A percentile compares a stretch with the other conserved stretches of the same genome.
Conservation (phyloP, 495 filamentous ascomycete genomes). For the Mytilinidion resinicola region DNA sequence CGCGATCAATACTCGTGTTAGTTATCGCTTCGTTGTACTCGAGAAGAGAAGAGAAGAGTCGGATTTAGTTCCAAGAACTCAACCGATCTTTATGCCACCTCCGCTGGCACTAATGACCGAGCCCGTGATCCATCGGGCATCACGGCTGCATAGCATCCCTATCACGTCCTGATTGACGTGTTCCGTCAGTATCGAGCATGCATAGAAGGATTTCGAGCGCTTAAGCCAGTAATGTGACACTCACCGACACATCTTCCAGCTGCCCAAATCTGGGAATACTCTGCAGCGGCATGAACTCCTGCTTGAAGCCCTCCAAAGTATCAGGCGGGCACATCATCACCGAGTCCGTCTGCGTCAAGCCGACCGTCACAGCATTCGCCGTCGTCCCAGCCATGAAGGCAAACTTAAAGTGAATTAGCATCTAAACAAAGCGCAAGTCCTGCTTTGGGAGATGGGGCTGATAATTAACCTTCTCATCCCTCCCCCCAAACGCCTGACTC, state of each 20-base stretch:
- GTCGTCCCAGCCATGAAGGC: constrained; percentile 7
- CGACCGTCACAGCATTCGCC: constrained; percentile 2
- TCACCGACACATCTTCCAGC: not conserved
- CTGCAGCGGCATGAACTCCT: constrained; percentile 6
- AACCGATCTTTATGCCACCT: not conserved
- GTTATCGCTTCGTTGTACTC: too few relatives aligned
- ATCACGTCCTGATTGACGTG: not conserved
- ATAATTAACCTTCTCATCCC: not conserved
- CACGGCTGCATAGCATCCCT: constrained; percentile 3
- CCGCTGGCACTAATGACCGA: constrained; percentile 2
- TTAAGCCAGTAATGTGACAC: too few relatives aligned
- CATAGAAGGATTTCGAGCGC: too few relatives aligned
- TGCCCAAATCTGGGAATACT: not conserved
- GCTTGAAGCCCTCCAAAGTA: not conserved
- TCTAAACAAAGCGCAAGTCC: not conserved
- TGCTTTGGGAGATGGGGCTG: not conserved
- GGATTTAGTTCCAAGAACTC: too few relatives aligned
- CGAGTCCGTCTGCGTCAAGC: not conserved
- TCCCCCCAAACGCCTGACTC: not conserved
- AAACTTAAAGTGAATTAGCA: not conserved
- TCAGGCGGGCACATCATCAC: not conserved
- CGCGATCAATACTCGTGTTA: too few relatives aligned
- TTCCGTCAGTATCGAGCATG: too few relatives aligned
- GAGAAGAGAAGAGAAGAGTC: too few relatives aligned
- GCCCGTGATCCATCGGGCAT: constrained; percentile 1